phyloP scores from a whole-genome alignment of 1,139 yeast species.

The Yamadazyma trypodendri region DNA sequence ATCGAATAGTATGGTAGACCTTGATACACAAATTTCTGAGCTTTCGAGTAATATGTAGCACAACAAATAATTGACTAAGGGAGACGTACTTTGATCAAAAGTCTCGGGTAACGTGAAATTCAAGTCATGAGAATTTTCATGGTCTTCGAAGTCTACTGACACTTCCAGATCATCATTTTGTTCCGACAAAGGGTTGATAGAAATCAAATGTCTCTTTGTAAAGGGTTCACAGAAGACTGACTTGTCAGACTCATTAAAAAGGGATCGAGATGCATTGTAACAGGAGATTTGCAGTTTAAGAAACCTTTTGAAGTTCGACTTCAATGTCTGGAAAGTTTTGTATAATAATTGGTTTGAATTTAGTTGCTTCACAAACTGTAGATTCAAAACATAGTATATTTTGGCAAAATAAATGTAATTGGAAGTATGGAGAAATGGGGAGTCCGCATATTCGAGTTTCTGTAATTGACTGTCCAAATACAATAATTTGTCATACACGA shows the following conservation, averaged over 20 bases:
- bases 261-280: slow-evolving; percentile 14
- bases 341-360: slow-evolving; percentile 16
- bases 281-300: slow-evolving; percentile 28
- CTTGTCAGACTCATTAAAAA: slow-evolving; percentile 18
- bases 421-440: slow-evolving; percentile 25
- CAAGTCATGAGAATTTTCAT: slow-evolving; percentile 3
- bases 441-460: slow-evolving; percentile 5
- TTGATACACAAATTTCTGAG: slow-evolving; percentile 13
- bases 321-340: slow-evolving; percentile 23
- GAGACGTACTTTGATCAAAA: slow-evolving; percentile 16
- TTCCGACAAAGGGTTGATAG: slow-evolving; percentile 6
- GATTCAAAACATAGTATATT: slow-evolving; percentile 32
- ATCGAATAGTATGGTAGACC: slow-evolving; percentile 21
- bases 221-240: slow-evolving; percentile 15
- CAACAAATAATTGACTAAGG: slow-evolving; percentile 35
- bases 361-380: slow-evolving; percentile 23
- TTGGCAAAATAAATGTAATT: slow-evolving; percentile 34
- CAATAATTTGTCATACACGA: slow-evolving; percentile 11
- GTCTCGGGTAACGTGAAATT: slow-evolving; percentile 2
- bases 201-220: slow-evolving; percentile 6
- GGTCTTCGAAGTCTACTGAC: slow-evolving; percentile 1
- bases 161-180: slow-evolving; percentile 10
- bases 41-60: slow-evolving; percentile 32
- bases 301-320: slow-evolving; percentile 21
- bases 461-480: slow-evolving; percentile 17